A percentile compares a stretch with the other conserved stretches of the same genome.
These are phyloP conservation scores for Russula griseocarnosa DNA, from an alignment of 768 basidiomycete species.

Conservation along the genomic window DNA sequence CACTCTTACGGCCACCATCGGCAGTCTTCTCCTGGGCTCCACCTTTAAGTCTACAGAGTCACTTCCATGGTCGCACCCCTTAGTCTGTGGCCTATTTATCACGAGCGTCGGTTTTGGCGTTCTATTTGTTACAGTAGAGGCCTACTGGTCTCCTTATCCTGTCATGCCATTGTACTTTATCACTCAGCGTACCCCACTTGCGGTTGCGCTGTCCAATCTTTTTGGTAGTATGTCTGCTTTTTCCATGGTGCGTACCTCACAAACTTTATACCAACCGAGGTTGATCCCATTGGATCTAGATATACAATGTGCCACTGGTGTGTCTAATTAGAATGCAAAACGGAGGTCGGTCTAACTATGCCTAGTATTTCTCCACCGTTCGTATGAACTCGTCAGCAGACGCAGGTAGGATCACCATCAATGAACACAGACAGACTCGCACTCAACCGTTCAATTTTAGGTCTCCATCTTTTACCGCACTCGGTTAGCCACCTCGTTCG, in stretches of 20 bases:
- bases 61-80: conserved; percentile 67
- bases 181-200: conserved; percentile 71
- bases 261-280: conserved; percentile 21
- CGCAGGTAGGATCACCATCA: conserved; percentile 49
- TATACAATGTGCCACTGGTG: conserved; percentile 84
- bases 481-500: conserved; percentile 50
- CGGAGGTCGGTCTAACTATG: conserved; percentile 21
- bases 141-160: conserved; percentile 72
- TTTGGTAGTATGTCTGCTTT: conserved; percentile 74
- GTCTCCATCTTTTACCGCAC: conserved; percentile 85
- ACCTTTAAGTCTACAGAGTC: conserved; percentile 77
- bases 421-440: neutral
- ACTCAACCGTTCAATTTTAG: conserved; percentile 37
- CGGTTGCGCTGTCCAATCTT: conserved; percentile 76
- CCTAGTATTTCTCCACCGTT: conserved; percentile 80
- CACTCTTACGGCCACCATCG: conserved; percentile 69
- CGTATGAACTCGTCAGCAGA: conserved; percentile 60
- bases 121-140: conserved; percentile 76
- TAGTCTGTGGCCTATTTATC: conserved; percentile 63
- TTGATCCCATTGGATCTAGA: conserved; percentile 38
- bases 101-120: conserved; percentile 51
- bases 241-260: conserved; percentile 55
- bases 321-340: conserved; percentile 31
- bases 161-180: conserved; percentile 86
- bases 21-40: conserved; percentile 69